Evolutionary conservation across 805 yeast genomes (phyloP), one percentile per base, ranked within the genome.

Genomic region (Nakazawaea wyomingensis): DNA sequence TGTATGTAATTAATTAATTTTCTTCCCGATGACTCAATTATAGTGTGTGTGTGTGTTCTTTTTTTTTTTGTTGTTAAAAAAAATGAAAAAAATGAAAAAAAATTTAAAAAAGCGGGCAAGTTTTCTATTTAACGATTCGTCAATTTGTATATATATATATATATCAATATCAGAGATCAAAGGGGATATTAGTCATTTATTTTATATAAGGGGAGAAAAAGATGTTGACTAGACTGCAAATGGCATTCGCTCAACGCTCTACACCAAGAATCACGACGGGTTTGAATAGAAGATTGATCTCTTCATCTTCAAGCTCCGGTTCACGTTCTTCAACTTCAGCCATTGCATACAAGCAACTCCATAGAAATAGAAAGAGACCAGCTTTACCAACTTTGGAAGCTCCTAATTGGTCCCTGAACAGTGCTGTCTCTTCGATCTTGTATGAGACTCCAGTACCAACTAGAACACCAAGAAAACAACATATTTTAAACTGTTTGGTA

Each of bases 391-490:
- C 95, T 4, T 71, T 90, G 51, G 96, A 90, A 51, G 80, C 96
- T 11, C 97, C 98, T 50, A 78, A 77, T 55, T 88, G 97, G 96
- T 83, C 93, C 30, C 95, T 96, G n/a, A 85, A 86, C 52, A 85
- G 96, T 35, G 99, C 98, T 5, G 97, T 93, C 34, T 85, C 96
- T 10, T 88, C 97, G 10, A 93, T 93, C 53, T 71, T 93, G 50
- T 91, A 90, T 66, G 98, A 93, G 62, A 87, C 96, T 3, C 76
- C 99, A 76, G 59, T 68, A 19, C 78, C 82, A 30, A 69, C 79
- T 2, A 66, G 55, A 38, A 74, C 77, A 4, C 86, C 89, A 33
- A 71, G 75, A 53, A 82, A 84, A 52, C 85, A 85, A 57, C 99
- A 93, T 56, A 95, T 93, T 35, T 74, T 93, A 61, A 93, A 91